Base-by-base conservation (phyloP, 2,329 filamentous ascomycete species). In the Podosphaera leucotricha region DNA sequence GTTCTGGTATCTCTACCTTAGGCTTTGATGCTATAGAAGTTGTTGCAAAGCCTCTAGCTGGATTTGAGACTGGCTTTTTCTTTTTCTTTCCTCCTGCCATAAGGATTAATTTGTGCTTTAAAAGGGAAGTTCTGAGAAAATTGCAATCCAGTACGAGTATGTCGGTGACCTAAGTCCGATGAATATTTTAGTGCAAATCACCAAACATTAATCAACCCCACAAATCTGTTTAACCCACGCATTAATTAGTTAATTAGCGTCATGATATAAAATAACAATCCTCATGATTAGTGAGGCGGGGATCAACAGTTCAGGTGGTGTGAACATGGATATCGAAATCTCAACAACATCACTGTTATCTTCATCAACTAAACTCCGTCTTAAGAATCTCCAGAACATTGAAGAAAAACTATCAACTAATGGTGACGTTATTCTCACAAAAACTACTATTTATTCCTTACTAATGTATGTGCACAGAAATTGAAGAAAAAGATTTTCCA, bases 1-100 rank as follows among this genome's bases (percentile, higher is more conserved):
- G 49, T 37, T 62, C 60, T 33, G 62, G 57, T 46, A 60, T 49
- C 56, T 87, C 84, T 39, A 71, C 66, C 58, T 82, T 71, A 7
- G 75, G 69, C 54, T 86, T 46, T 20, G 84, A 92, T 38, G 85
- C 83, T 47, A 92, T 71, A 1, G 87, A 95, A 11, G 83, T 92
- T 4, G 90, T 98, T 50, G 87, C 84, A 63, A 94, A 92, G 16
- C 86, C 90, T 60, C 90, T 72, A 35, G 85, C 84, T 47, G 86
- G 83, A 61, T 94, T 95, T 26, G 78, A 73, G 21, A 74, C 72
- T 45, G 80, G 70, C 71, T 94, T 95, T 68, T 94, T 93, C 65
- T 92, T 93, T 62, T 83, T 80, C 56, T 67, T 76, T 47, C 64
- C 62, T 38, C 66, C 67, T 46, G 80, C 78, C 81, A 87, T 87